Conservation (phyloP, 257 asterid genomes). For the Parsonsia alboflavescens region DNA sequence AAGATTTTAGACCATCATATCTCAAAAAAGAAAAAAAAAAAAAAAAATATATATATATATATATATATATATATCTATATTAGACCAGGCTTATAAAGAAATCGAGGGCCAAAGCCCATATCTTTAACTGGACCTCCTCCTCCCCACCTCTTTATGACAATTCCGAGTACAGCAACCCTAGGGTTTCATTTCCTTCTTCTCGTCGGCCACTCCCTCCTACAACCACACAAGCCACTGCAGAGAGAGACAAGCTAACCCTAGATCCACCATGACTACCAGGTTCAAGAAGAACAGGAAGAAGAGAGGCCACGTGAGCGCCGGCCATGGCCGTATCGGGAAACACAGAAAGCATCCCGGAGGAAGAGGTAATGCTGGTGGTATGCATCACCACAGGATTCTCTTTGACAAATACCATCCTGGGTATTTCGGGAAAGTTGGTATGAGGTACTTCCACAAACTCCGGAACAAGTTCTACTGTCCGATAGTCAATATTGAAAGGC, state of each 20-base stretch:
- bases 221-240: not conserved
- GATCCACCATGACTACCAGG: slow-evolving; percentile 27
- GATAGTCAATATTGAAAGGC: slow-evolving; percentile 11
- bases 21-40: no score
- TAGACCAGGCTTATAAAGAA: no score
- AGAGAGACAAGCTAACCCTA: not conserved
- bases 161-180: not conserved
- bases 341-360: slow-evolving; percentile 41
- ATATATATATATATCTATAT: no score
- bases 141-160: no score
- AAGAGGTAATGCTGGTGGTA: slow-evolving; percentile 36
- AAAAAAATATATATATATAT: no score
- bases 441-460: slow-evolving; percentile 20
- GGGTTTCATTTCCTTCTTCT: not conserved
- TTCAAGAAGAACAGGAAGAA: slow-evolving; percentile 39
- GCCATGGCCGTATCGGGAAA: slow-evolving; percentile 37
- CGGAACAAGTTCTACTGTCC: slow-evolving; percentile 14
- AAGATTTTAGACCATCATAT: no score
- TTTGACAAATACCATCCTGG: slow-evolving; percentile 41
- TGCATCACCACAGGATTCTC: slow-evolving; percentile 40
- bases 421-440: slow-evolving; percentile 36
- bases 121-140: not conserved
- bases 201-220: slow-evolving; percentile 1
- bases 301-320: slow-evolving; percentile 46
- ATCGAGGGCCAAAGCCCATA: not conserved